Evolutionary conservation across 352 stramenopile genomes (phyloP), one percentile per base, ranked within the genome.

Genomic region (Blastocystis sp.): DNA sequence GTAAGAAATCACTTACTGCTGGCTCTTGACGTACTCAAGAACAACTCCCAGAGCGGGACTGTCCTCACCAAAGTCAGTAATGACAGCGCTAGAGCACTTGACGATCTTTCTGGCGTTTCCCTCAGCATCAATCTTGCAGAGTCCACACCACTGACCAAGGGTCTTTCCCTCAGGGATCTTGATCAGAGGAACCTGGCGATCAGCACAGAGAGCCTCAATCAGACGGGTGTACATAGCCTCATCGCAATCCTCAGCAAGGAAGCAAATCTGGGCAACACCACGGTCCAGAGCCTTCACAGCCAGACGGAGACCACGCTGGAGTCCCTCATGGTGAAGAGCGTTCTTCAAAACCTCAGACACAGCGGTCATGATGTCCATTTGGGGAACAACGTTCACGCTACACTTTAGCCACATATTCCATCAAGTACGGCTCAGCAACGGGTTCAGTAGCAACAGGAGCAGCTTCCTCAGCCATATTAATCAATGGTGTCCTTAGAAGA

Each of bases 1-100:
- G 61, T 78, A 63, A 57, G 39, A 46, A 80, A n/a, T 42, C 61
- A 46, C 81, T 90, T 89, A 91, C 54, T 91, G 51, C 65, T 71
- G 57, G 81, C 86, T 97, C 93, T 98, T 97, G 88, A 99, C 93
- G 93, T 98, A 98, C 90, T 98, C 94, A 86, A 99, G 92, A 59
- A 99, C 93, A 73, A 98, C 93, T 88, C 96, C 96, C 73, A 99
- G 92, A 66, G 95, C 96, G 90, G 96, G 93, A 56, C 94, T 97
- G 90, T 99, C 96, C 92, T 99, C 96, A 91, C 97, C 97, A 89
- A 99, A 99, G 91, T 99, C 96, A 66, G 96, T 99, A 89, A 99
- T 97, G 88, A 98, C 96, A 86, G 95, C 95, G 90, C 94, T 97
- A 81, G 95, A 98, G 74, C 95, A 98, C 69, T 94, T 96, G 42